Base-by-base conservation (phyloP, 371 early-diverging fungal genomes). In the Actinomortierella ambigua region DNA sequence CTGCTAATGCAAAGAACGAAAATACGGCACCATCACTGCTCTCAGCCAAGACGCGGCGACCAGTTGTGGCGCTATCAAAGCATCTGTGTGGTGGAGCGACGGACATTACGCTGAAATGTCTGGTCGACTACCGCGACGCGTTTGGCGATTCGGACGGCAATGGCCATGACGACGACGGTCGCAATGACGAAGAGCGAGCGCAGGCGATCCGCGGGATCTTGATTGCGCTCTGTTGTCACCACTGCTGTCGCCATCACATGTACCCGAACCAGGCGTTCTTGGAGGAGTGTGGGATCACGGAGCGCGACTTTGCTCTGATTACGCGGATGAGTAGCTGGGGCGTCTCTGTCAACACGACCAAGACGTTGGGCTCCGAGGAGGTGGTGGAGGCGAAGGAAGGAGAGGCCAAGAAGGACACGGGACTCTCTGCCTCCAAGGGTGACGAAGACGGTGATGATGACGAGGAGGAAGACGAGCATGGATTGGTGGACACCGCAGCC, bases 71-170 rank as follows among this genome's bases (percentile, higher is more conserved):
- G 3, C 76, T 88, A 41, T 93, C 93, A 15, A 96, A 96, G 62
- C 96, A 96, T 77, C 81, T 96, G 41, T 96, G 96, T 78, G 96
- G 96, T n/a, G 86, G 88, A 20, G 96, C 96, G 9, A 95, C 96
- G 0, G 96, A 96, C 77, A 80, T 95, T 44, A 90, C 94, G 0
- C 76, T 96, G 23, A 87, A 85, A 57, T 92, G 94, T 44, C 75
- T 92, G 26, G 77, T 82, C 63, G 83, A 88, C 40, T 91, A 85
- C 57, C 81, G 80, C 46, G 59, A 63, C 29, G 53, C 42, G 68
- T 65, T 58, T 44, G 51, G n/a, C 6, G 18, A 17, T 11, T 18
- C 26, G 40, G 14, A n/a, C n/a, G n/a, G n/a, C n/a, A n/a, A n/a
- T 40, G 14, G 40, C 5, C 17, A 39, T 4, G 7, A 23, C 23